phyloP scores from a whole-genome alignment of 371 early-diverging fungal genomes.

The Neoconidiobolus thromboides region DNA sequence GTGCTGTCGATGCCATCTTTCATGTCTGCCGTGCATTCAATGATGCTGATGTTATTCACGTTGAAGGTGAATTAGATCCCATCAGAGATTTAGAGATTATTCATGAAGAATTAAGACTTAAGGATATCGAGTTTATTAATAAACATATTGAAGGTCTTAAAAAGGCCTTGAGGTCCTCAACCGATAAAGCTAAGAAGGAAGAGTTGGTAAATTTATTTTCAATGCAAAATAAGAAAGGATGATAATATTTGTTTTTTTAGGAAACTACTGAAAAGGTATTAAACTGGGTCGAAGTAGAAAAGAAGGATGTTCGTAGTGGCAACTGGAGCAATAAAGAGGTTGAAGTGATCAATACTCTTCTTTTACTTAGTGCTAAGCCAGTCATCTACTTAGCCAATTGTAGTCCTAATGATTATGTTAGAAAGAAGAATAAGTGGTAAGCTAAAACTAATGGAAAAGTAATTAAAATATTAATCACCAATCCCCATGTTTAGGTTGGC shows the following conservation, averaged over 20 bases:
- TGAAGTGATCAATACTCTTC: conserved; percentile 57
- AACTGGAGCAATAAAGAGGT: conserved; percentile 36
- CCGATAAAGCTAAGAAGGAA: conserved; percentile 81
- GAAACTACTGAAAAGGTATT: conserved; percentile 23
- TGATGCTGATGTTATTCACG: conserved; percentile 74
- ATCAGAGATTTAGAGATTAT: conserved; percentile 78
- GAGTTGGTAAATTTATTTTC: conserved; percentile 27
- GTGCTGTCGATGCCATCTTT: conserved; percentile 84
- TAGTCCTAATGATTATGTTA: conserved; percentile 44
- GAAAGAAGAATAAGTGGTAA: conserved; percentile 48
- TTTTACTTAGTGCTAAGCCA: conserved; percentile 83
- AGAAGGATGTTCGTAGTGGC: conserved; percentile 34
- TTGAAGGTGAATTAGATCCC: conserved; percentile 75
- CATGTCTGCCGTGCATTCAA: conserved; percentile 75
- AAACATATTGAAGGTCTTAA: conserved; percentile 38
- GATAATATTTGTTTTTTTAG: neutral
- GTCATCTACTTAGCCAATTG: conserved; percentile 84
- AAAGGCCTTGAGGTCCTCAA: conserved; percentile 47
- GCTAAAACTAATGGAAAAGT: conserved; percentile 1
- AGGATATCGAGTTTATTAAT: conserved; percentile 63
- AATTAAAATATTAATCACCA: neutral
- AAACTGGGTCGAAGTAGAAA: conserved; percentile 17
- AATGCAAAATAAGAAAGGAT: neutral
- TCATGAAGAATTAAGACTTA: conserved; percentile 71
- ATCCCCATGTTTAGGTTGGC: conserved; percentile 20